A percentile compares a stretch with the other conserved stretches of the same genome.
phyloP scores from a whole-genome alignment of 768 basidiomycete species.

The Boletus rubescentipes region DNA sequence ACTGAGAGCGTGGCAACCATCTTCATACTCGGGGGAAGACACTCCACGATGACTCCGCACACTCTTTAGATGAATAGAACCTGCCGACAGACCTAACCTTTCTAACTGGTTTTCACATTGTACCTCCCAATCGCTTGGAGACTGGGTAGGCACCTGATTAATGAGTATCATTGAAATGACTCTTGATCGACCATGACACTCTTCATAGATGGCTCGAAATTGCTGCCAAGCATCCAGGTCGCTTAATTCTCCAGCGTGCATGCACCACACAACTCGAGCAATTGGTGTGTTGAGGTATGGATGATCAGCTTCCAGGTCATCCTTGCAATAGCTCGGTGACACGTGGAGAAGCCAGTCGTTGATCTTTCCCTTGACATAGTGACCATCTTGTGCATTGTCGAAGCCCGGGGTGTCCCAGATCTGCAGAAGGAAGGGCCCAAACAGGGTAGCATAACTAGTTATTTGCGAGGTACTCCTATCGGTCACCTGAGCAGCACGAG shows the following conservation, averaged over 20 bases:
- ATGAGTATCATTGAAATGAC: not conserved
- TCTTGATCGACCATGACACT: not conserved
- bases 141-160: not conserved
- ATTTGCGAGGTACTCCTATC: not conserved
- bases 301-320: not conserved
- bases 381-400: not conserved
- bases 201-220: not conserved
- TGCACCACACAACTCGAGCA: not conserved
- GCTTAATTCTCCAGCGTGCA: not conserved
- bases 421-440: not conserved
- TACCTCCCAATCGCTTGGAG: not conserved
- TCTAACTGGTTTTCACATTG: not conserved
- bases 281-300: not conserved
- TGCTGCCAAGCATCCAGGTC: not conserved
- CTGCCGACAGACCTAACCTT: not conserved
- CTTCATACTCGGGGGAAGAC: not conserved
- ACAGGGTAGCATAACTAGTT: not conserved
- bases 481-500: not conserved
- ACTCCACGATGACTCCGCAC: not conserved
- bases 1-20: not conserved
- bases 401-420: constrained; percentile 2
- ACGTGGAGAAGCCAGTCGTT: not conserved
- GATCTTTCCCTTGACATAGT: not conserved
- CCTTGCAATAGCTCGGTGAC: not conserved
- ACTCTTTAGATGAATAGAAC: not conserved